phyloP scores from a whole-genome alignment of 2,329 filamentous ascomycete species.

The Penicillium digitatum region DNA sequence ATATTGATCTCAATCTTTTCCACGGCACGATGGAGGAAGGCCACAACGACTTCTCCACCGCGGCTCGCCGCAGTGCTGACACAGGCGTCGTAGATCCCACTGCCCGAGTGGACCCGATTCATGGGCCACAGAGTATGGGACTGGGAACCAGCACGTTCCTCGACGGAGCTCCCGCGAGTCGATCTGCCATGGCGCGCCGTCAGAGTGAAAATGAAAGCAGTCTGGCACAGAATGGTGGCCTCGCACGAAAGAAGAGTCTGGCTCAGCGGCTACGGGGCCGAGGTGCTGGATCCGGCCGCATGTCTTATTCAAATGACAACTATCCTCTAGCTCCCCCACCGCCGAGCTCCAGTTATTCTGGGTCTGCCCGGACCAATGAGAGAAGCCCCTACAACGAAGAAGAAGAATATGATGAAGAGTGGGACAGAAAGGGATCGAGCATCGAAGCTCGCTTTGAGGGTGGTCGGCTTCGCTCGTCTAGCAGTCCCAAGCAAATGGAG shows the following conservation, averaged over 20 bases:
- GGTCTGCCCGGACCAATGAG: constrained; percentile 43
- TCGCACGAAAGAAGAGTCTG: constrained; percentile 90
- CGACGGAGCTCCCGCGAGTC: constrained; percentile 85
- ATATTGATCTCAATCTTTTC: constrained; percentile 81
- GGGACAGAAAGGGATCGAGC: constrained; percentile 60
- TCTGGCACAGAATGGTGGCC: constrained; percentile 50
- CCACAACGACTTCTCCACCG: constrained; percentile 69
- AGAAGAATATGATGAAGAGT: constrained; percentile 68
- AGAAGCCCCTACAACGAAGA: constrained; percentile 81
- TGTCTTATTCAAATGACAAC: constrained; percentile 52
- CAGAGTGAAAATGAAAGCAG: constrained; percentile 62
- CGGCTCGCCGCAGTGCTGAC: constrained; percentile 34
- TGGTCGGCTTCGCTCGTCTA: constrained; percentile 49
- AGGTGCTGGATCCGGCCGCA: constrained; percentile 52
- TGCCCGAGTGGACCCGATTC: constrained; percentile 65
- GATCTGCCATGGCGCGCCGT: constrained; percentile 69
- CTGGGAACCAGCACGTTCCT: constrained; percentile 93
- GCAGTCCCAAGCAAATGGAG: constrained; percentile 62
- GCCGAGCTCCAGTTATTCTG: constrained; percentile 30
- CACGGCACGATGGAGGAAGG: constrained; percentile 83
- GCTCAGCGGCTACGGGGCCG: constrained; percentile 85
- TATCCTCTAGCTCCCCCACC: constrained; percentile 25
- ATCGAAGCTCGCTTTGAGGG: constrained; percentile 45
- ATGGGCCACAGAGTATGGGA: constrained; percentile 78
- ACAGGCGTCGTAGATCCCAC: constrained; percentile 58